A percentile compares a stretch with the other conserved stretches of the same genome.
Conservation (phyloP, 495 filamentous ascomycete species). For the Wilcoxina mikolae region DNA sequence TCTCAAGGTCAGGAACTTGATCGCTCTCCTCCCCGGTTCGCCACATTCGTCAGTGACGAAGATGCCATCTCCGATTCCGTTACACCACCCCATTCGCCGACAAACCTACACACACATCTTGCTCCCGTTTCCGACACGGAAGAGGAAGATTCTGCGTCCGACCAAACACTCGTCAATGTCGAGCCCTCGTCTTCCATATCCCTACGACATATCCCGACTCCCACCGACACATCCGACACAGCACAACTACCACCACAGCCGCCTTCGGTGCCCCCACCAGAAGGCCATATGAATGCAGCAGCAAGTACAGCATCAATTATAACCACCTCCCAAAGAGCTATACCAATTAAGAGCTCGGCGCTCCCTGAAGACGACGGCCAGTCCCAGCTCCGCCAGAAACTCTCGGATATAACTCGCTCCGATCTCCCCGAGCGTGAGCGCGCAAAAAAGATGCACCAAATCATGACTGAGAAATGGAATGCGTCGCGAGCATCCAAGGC, state of each 20-base stretch:
- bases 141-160: neutral
- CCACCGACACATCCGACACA: constrained; percentile 5
- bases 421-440: constrained; percentile 55
- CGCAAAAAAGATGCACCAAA: constrained; percentile 64
- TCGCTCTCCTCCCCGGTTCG: constrained; percentile 8
- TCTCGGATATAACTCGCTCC: constrained; percentile 57
- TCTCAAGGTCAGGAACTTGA: constrained; percentile 19
- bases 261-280: neutral
- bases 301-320: neutral
- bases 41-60: constrained; percentile 10
- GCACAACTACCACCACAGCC: neutral
- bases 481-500: constrained; percentile 26
- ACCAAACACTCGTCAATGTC: neutral
- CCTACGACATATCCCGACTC: constrained; percentile 6
- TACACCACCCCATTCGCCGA: constrained; percentile 7
- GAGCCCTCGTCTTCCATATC: neutral
- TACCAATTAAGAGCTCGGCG: constrained; percentile 16
- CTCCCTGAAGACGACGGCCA: constrained; percentile 93
- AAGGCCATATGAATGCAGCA: neutral
- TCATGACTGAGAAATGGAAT: constrained; percentile 71
- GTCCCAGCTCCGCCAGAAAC: constrained; percentile 55
- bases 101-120: constrained; percentile 5
- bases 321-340: neutral
- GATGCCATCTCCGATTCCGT: constrained; percentile 9
- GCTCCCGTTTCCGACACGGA: constrained; percentile 20